These are phyloP conservation scores for Zoysia matrella DNA, from an alignment of 202 grass and related monocot genomes.

Conservation along the genomic window DNA sequence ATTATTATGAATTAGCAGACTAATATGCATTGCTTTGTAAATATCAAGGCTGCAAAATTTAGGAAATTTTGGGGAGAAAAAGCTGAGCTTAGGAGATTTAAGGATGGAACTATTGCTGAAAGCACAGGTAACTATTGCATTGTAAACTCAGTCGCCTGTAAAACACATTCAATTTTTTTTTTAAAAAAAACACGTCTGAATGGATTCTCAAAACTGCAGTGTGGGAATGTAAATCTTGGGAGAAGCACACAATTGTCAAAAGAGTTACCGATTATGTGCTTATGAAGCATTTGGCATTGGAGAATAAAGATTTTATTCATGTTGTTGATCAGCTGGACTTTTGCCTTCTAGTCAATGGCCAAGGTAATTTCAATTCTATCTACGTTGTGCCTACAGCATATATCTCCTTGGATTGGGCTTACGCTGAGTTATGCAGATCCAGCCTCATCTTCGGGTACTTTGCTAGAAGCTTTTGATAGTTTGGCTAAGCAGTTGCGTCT, in stretches of 20 bases:
- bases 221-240: slow-evolving; percentile 76
- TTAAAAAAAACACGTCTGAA: slow-evolving; percentile 23
- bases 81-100: slow-evolving; percentile 96
- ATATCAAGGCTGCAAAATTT: slow-evolving; percentile 69
- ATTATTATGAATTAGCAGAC: background rate
- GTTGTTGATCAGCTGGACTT: slow-evolving; percentile 95
- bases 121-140: slow-evolving; percentile 72
- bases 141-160: slow-evolving; percentile 27
- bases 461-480: slow-evolving; percentile 76
- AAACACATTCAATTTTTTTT: slow-evolving; percentile 16
- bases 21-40: slow-evolving; percentile 42
- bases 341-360: slow-evolving; percentile 69
- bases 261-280: slow-evolving; percentile 77
- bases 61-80: slow-evolving; percentile 95
- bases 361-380: slow-evolving; percentile 56
- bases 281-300: slow-evolving; percentile 68
- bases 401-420: slow-evolving; percentile 11
- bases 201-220: slow-evolving; percentile 56
- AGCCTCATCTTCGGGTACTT: slow-evolving; percentile 63
- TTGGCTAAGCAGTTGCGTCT: slow-evolving; percentile 70
- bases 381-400: slow-evolving; percentile 33
- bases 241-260: slow-evolving; percentile 87
- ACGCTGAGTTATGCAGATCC: slow-evolving; percentile 65
- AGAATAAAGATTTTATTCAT: slow-evolving; percentile 68
- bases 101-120: slow-evolving; percentile 94